phyloP scores from a whole-genome alignment of 1,284 basidiomycete species.

The Trichosporon sp. region DNA sequence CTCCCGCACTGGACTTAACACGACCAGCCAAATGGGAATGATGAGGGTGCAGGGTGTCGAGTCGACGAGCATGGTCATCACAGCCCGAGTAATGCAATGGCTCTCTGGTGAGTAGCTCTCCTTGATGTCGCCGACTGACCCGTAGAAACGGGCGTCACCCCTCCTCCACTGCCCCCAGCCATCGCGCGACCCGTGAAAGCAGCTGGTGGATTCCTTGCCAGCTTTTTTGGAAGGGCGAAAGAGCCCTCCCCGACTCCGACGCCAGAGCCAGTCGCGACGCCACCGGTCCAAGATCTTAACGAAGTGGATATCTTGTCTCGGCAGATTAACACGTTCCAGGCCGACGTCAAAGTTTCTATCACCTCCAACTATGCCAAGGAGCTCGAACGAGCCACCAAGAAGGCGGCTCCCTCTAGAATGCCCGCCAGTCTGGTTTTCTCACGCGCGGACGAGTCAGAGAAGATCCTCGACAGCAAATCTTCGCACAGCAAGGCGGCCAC shows the following conservation, averaged over 20 bases:
- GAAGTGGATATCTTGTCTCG: constrained; percentile 68
- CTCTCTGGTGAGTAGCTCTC: constrained; percentile 51
- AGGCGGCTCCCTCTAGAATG: constrained; percentile 79
- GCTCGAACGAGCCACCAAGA: constrained; percentile 90
- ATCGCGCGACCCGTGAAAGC: constrained; percentile 60
- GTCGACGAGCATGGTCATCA: constrained; percentile 73
- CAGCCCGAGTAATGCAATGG: constrained; percentile 79
- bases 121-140: constrained; percentile 17
- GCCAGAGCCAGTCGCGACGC: constrained; percentile 55
- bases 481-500: constrained; percentile 65
- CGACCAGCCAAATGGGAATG: constrained; percentile 59
- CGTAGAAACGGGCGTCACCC: constrained; percentile 64
- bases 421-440: constrained; percentile 88
- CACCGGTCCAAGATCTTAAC: constrained; percentile 61
- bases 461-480: constrained; percentile 64
- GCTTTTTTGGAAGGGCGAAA: constrained; percentile 52
- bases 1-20: constrained; percentile 60
- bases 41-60: constrained; percentile 72
- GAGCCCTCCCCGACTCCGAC: constrained; percentile 54
- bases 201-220: constrained; percentile 75
- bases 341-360: constrained; percentile 73
- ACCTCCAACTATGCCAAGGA: constrained; percentile 74
- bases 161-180: constrained; percentile 49
- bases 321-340: constrained; percentile 78
- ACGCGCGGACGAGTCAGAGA: constrained; percentile 75